Conservation (phyloP, 345 rosid genomes). For the Iberis pinnata region DNA sequence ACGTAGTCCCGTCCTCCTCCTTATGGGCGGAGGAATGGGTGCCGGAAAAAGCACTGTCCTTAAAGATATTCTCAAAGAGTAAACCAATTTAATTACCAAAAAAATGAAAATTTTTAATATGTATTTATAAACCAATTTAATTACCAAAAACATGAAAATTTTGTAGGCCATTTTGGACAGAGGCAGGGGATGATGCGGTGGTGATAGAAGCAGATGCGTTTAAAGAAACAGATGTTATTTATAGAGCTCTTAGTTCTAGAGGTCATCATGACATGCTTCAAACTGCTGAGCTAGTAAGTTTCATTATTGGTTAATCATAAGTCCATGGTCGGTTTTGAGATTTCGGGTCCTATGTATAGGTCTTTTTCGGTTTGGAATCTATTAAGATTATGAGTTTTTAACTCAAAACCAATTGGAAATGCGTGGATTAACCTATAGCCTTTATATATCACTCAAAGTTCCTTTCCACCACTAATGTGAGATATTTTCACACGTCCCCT, state of each 20-base stretch:
- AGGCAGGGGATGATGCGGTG: slow-evolving; percentile 65
- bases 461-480: too few species aligned
- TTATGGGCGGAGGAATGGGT: slow-evolving; percentile 99
- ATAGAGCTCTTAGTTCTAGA: slow-evolving; percentile 61
- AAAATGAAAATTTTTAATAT: too few species aligned
- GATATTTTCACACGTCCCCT: too few species aligned
- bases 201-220: slow-evolving; percentile 93
- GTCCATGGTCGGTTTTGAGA: too few species aligned
- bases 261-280: slow-evolving; percentile 82
- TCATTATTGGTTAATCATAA: too few species aligned
- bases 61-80: slow-evolving; percentile 75
- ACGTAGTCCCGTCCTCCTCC: slow-evolving; percentile 81
- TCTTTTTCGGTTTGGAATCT: too few species aligned
- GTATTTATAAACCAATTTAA: not conserved
- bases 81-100: slow-evolving; percentile 3
- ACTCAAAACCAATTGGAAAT: too few species aligned
- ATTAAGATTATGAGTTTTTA: too few species aligned
- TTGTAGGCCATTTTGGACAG: slow-evolving; percentile 76
- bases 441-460: too few species aligned
- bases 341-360: too few species aligned
- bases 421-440: too few species aligned
- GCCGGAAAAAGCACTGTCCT: slow-evolving; percentile 97
- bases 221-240: slow-evolving; percentile 86
- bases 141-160: not conserved
- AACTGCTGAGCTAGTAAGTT: slow-evolving; percentile 69